Evolutionary conservation across 139 green algal genomes (phyloP).

Genomic region (Tetraselmis striata): DNA sequence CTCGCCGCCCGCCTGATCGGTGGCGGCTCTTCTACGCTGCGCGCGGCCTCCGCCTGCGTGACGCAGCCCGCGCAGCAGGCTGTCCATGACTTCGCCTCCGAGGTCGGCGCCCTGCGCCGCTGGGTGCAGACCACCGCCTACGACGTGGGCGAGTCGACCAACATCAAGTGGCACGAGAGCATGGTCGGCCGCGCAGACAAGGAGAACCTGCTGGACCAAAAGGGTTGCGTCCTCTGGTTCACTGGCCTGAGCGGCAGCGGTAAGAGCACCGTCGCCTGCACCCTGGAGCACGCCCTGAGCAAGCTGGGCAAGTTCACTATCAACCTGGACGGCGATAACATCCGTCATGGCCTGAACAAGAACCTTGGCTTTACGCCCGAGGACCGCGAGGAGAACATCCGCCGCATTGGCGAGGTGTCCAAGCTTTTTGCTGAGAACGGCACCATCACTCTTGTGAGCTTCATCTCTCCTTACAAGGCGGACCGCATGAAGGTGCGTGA

Average conservation of each 20-base stretch:
- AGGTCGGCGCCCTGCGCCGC: not conserved
- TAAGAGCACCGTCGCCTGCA: slow-evolving; percentile 62
- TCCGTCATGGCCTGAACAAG: slow-evolving; percentile 86
- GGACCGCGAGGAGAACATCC: slow-evolving; percentile 92
- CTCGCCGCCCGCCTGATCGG: not conserved
- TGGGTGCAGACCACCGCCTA: slow-evolving; percentile 41
- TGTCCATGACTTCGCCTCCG: not conserved
- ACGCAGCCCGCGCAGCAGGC: not conserved
- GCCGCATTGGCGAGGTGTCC: slow-evolving; percentile 83
- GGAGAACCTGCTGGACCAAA: slow-evolving; percentile 74
- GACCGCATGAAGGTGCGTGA: slow-evolving; percentile 64
- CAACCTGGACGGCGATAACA: slow-evolving; percentile 91
- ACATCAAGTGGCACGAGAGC: slow-evolving; percentile 90
- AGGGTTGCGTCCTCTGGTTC: slow-evolving; percentile 85
- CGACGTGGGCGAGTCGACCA: slow-evolving; percentile 70
- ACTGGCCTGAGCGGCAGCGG: slow-evolving; percentile 70
- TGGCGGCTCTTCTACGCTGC: not conserved
- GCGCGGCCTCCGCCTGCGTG: not conserved
- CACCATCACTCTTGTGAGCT: slow-evolving; percentile 83
- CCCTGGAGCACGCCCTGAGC: slow-evolving; percentile 70
- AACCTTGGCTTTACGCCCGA: slow-evolving; percentile 81
- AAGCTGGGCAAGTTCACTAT: slow-evolving; percentile 60
- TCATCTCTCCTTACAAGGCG: slow-evolving; percentile 86
- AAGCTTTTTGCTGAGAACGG: slow-evolving; percentile 87
- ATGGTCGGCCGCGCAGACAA: slow-evolving; percentile 53